Evolutionary conservation across 495 filamentous ascomycete genomes (phyloP), one percentile per base, ranked within the genome.

Genomic region (Penicillium coffeae): DNA sequence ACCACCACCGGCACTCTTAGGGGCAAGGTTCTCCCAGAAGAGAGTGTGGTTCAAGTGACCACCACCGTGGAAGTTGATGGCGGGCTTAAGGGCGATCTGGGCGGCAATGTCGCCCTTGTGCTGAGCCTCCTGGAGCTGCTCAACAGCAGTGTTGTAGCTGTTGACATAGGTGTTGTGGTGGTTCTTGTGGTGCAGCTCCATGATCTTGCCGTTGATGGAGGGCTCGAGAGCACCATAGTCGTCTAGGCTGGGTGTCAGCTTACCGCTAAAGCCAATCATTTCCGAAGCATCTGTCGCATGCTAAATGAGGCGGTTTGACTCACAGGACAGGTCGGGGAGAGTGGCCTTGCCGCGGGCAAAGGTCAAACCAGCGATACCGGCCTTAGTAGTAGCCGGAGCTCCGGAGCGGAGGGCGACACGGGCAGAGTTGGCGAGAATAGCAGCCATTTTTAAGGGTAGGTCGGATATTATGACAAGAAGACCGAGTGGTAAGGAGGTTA

Each of bases 21-120:
- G 90, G 4, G 89, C 85, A 44, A 96, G 68, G 72, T 93, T 93
- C 77, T 90, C 83, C 90, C 90, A 96, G 76, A 95, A 96, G 18
- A 96, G 79, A 21, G 82, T 79, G 76, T 96, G 90, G 75, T 95
- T 95, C 67, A 92, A 75, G 75, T 96, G 90, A 42, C 90, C 90
- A 62, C 89, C 90, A 43, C 94, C 93, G 73, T 98, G 82, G 81
- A 98, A 98, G 79, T 94, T 97, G 75, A 98, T 85, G 47, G 88
- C 65, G 0, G 91, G 86, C 61, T 91, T 89, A 35, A 94, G 71
- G 8, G 86, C 78, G 57, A 95, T 91, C 55, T 90, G 85, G 32
- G 83, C 74, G 27, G 79, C 45, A 51, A 83, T 76, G 64, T 83
- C 70, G 38, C 68, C 61, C 48, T 71, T 74, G 43, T 57, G 51